phyloP scores from a whole-genome alignment of 495 filamentous ascomycete species.

The Barbatosphaeria neglecta region DNA sequence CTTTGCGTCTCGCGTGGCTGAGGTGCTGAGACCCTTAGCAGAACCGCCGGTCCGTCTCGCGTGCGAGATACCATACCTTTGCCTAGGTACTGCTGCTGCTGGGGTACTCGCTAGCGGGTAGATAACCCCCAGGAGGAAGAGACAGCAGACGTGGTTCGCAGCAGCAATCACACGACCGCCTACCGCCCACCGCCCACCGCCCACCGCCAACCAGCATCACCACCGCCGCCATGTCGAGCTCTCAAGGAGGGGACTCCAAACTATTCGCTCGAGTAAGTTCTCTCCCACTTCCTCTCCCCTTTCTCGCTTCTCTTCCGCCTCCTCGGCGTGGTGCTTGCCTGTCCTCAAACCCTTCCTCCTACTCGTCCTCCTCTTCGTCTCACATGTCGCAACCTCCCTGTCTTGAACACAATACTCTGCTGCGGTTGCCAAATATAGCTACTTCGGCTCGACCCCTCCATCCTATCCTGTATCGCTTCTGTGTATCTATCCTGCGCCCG shows the following conservation, averaged over 20 bases:
- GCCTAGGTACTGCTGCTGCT: too few species aligned
- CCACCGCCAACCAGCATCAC: too few species aligned
- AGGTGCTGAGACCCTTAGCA: not conserved
- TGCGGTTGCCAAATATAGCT: not conserved
- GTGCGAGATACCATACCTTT: too few species aligned
- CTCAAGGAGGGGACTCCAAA: slow-evolving; percentile 86
- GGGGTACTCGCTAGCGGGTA: too few species aligned
- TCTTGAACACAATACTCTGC: not conserved
- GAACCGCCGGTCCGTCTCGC: not conserved
- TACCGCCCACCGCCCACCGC: too few species aligned
- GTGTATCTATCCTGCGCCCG: not conserved
- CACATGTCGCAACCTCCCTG: not conserved
- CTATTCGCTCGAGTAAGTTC: slow-evolving; percentile 93
- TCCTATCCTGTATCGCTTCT: not conserved
- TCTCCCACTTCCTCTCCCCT: slow-evolving; percentile 8
- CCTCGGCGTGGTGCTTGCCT: not conserved
- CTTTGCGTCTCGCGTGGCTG: not conserved
- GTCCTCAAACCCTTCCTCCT: not conserved
- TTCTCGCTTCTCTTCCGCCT: not conserved
- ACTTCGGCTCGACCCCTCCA: not conserved
- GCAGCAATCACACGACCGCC: not conserved
- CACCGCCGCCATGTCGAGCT: slow-evolving; percentile 51
- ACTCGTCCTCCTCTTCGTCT: not conserved
- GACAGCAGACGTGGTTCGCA: not conserved
- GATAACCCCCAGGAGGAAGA: not conserved